Conservation (phyloP, 1,284 basidiomycete species). For the Cystobasidium slooffiae region DNA sequence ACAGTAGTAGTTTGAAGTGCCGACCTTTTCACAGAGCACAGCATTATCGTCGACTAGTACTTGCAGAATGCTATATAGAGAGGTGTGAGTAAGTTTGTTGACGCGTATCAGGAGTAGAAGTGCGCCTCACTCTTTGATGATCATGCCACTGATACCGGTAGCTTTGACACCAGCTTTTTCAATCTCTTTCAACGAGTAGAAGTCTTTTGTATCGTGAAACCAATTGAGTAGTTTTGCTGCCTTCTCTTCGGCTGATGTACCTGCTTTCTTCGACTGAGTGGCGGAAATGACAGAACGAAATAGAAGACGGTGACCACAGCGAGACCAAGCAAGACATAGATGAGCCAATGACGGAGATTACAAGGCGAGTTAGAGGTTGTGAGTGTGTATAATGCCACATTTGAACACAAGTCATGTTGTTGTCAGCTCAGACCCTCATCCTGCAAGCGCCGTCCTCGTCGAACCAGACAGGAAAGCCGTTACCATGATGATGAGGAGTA, state of each 20-base stretch:
- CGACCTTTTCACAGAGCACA: constrained; percentile 30
- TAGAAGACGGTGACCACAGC: not conserved
- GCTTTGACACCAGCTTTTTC: constrained; percentile 38
- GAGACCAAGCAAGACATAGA: no score
- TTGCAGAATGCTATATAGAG: constrained; percentile 21
- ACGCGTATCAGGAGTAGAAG: no score
- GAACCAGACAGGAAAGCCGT: no score
- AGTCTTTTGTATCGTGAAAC: constrained; percentile 36
- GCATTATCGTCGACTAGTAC: constrained; percentile 27
- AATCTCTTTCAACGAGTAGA: constrained; percentile 37
- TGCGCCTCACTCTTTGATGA: constrained; percentile 41
- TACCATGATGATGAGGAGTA: no score
- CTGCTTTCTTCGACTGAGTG: constrained; percentile 37
- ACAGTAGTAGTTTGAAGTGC: constrained; percentile 43
- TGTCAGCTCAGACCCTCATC: no score
- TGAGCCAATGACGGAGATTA: no score
- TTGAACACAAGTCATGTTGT: no score
- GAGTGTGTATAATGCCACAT: no score
- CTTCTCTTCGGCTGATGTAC: constrained; percentile 39
- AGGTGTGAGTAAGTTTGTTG: not conserved
- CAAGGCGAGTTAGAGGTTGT: no score
- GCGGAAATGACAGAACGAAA: not conserved
- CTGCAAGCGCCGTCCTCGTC: no score
- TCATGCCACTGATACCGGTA: constrained; percentile 37
- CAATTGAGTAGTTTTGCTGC: constrained; percentile 36